Evolutionary conservation across 352 stramenopile species (phyloP).

Genomic region (Phytopythium helicoides): DNA sequence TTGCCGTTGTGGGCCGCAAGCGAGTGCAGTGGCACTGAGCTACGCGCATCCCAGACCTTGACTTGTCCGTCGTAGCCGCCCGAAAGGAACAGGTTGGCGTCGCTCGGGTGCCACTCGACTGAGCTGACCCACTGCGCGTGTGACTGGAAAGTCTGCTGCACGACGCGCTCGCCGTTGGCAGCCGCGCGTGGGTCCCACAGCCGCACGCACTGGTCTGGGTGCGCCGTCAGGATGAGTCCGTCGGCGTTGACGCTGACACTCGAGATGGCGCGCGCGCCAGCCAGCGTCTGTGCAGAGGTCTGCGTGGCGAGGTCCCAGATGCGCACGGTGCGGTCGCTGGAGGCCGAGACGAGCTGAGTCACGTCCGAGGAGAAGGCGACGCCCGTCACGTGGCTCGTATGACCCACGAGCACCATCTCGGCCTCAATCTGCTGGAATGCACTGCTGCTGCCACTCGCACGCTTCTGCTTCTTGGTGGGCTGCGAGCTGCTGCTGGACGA

Average conservation of each 20-base stretch:
- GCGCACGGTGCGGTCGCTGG: constrained; percentile 71
- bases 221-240: constrained; percentile 69
- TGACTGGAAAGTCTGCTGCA: constrained; percentile 81
- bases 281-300: constrained; percentile 66
- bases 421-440: constrained; percentile 71
- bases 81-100: constrained; percentile 70
- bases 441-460: constrained; percentile 27
- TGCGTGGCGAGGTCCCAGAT: constrained; percentile 80
- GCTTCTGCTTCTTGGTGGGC: constrained; percentile 76
- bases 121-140: constrained; percentile 85
- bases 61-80: constrained; percentile 73
- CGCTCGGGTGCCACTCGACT: constrained; percentile 61
- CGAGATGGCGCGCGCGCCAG: constrained; percentile 73
- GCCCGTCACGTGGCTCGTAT: constrained; percentile 75
- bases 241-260: constrained; percentile 63
- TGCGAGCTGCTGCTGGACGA: constrained; percentile 16
- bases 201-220: constrained; percentile 77
- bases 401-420: constrained; percentile 70
- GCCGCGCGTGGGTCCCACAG: constrained; percentile 79
- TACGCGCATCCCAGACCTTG: constrained; percentile 82
- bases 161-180: constrained; percentile 63
- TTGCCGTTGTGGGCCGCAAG: constrained; percentile 76
- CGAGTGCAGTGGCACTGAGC: constrained; percentile 74
- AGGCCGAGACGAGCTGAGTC: constrained; percentile 55
- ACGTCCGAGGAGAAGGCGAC: constrained; percentile 53